Base-by-base conservation (phyloP, 2,329 filamentous ascomycete genomes). In the Colletotrichum gloeosporioides region DNA sequence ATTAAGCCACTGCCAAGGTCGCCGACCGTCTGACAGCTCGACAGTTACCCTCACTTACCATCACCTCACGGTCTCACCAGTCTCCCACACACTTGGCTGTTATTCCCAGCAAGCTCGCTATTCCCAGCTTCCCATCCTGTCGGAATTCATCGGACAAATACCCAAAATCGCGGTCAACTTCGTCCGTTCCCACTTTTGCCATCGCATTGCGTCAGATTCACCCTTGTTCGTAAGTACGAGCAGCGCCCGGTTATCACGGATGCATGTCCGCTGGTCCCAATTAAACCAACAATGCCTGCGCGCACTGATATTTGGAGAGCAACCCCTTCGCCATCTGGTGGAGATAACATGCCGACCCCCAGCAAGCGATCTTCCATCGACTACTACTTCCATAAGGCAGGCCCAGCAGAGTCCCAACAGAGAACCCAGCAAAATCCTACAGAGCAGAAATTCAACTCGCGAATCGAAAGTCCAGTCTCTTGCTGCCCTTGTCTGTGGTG, bases 391-490 rank as follows among this genome's bases (percentile, higher is more conserved):
- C 61, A 31, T 36, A 61, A 62, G 61, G 29, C 49, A 53, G 65
- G 34, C 59, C 44, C 67, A 71, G 53, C 67, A 59, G 18, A 69
- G 25, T 53, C 39, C 31, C 36, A 31, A 53, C 44, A 53, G 0
- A 53, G 44, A 53, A 53, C n/a, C n/a, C n/a, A 13, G 44, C 44
- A 53, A 13, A 53, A 53, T 53, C 44, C 44, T 53, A 53, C n/a
- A 32, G 44, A 62, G 68, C 70, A 69, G 39, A 73, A 55, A 59
- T 18, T 68, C 76, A 80, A 57, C 77, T 77, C 27, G 75, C 79
- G 74, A 78, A 80, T 39, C 78, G 61, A 44, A 77, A 78, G 59
- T 80, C 78, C 62, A 78, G 66, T 29, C 78, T 73, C 59, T 77
- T 78, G 65, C 75, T 80, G 8, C 78, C 78, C 57, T 77, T 77